These are phyloP conservation scores for Phytophthora lateralis DNA, from an alignment of 352 stramenopile genomes.

Conservation along the genomic window DNA sequence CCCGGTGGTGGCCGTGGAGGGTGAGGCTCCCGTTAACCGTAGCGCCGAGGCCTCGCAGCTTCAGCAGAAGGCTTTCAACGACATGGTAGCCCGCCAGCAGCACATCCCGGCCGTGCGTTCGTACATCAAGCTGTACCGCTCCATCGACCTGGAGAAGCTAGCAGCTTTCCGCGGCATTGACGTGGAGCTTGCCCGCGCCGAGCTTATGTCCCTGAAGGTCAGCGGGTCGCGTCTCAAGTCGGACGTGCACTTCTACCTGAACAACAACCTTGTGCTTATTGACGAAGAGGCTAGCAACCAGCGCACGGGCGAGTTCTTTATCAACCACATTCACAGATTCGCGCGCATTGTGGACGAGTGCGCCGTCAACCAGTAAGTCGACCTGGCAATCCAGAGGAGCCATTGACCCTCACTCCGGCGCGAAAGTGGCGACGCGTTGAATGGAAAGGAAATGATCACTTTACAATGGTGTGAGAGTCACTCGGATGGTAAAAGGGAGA, in stretches of 20 bases:
- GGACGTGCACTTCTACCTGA: slow-evolving; percentile 87
- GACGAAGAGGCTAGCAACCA: slow-evolving; percentile 87
- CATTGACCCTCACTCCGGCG: slow-evolving; percentile 3
- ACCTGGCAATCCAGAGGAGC: slow-evolving; percentile 5
- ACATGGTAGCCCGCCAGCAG: slow-evolving; percentile 89
- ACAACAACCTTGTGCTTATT: slow-evolving; percentile 79
- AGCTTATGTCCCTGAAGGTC: slow-evolving; percentile 86
- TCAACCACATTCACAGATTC: slow-evolving; percentile 90
- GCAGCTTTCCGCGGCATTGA: slow-evolving; percentile 90
- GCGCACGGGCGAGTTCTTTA: slow-evolving; percentile 89
- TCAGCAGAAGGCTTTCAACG: slow-evolving; percentile 88
- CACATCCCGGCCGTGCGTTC: slow-evolving; percentile 92
- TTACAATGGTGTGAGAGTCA: slow-evolving; percentile 2
- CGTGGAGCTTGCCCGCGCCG: slow-evolving; percentile 63
- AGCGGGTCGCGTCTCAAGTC: slow-evolving; percentile 64
- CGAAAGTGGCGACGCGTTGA: slow-evolving; percentile 26
- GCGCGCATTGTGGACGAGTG: slow-evolving; percentile 88
- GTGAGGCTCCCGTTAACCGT: slow-evolving; percentile 60
- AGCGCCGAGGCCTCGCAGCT: slow-evolving; percentile 70
- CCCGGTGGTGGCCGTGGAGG: slow-evolving; percentile 65
- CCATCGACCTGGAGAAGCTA: slow-evolving; percentile 95
- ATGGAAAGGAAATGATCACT: slow-evolving; percentile 28
- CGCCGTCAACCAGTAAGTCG: slow-evolving; percentile 55
- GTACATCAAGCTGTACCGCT: slow-evolving; percentile 98
- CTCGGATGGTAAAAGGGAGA: slow-evolving; percentile 16